Percentiles rank a stretch among this genome's conserved stretches.
phyloP scores from a whole-genome alignment of 2,329 filamentous ascomycete genomes.

The Xylaria digitata region DNA sequence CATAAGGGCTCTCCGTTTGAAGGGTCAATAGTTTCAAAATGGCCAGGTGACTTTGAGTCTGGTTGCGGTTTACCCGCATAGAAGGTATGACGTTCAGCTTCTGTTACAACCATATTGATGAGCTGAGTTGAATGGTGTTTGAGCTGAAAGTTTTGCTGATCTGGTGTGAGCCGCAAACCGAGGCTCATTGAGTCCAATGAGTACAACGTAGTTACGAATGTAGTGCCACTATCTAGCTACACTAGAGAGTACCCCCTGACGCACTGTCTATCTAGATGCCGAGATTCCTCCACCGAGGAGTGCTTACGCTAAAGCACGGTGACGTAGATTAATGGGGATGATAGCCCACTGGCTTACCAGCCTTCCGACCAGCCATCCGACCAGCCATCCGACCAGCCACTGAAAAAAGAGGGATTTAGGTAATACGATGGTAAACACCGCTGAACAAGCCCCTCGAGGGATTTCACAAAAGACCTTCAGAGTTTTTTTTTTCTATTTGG shows the following conservation, averaged over 20 bases:
- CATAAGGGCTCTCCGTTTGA: conserved; percentile 76
- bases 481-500: background rate
- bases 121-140: conserved; percentile 16
- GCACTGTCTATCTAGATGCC: conserved; percentile 7
- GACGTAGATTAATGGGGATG: conserved; percentile 9
- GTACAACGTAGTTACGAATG: background rate
- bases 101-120: conserved; percentile 42
- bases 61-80: conserved; percentile 77
- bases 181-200: background rate
- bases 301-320: background rate
- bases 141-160: conserved; percentile 19
- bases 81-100: conserved; percentile 71
- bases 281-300: conserved; percentile 3
- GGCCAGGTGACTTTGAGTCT: conserved; percentile 66
- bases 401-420: conserved; percentile 9
- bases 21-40: conserved; percentile 80
- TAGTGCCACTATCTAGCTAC: no score
- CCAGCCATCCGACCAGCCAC: background rate
- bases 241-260: background rate
- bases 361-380: background rate
- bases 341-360: conserved; percentile 13
- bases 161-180: background rate
- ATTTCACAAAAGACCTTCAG: background rate
- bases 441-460: background rate
- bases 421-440: background rate